Conservation (phyloP, 129 eudicot genomes). For the Ambrosia trifida region DNA sequence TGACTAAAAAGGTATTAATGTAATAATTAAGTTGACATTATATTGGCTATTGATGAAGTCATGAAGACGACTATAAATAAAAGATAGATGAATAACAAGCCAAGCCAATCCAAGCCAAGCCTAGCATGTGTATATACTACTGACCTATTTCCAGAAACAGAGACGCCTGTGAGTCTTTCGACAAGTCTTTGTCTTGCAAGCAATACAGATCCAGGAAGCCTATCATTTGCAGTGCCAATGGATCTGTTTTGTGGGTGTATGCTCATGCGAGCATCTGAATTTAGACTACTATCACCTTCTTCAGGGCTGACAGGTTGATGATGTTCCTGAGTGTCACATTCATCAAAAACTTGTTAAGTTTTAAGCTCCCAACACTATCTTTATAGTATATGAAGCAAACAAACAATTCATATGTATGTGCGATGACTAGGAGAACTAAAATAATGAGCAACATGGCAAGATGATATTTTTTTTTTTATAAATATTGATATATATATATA, state of each 20-base stretch:
- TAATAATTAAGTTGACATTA: too few relatives aligned
- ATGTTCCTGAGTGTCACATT: constrained; percentile 46
- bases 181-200: constrained; percentile 92
- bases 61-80: too few relatives aligned
- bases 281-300: constrained; percentile 35
- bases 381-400: too few relatives aligned
- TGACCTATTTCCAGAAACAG: constrained; percentile 59
- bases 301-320: constrained; percentile 45
- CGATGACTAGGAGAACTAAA: too few relatives aligned
- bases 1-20: too few relatives aligned
- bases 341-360: not conserved
- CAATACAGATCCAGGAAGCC: constrained; percentile 86
- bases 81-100: too few relatives aligned
- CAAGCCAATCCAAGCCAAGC: too few relatives aligned
- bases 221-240: constrained; percentile 38
- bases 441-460: too few relatives aligned
- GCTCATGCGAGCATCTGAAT: constrained; percentile 33
- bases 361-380: not conserved
- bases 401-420: too few relatives aligned
- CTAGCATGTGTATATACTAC: constrained; percentile 20
- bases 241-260: constrained; percentile 25
- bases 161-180: constrained; percentile 69
- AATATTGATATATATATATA: too few relatives aligned
- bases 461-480: too few relatives aligned
- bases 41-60: too few relatives aligned